Evolutionary conservation across 2,329 filamentous ascomycete genomes (phyloP).

Genomic region (Colletotrichum camelliae): DNA sequence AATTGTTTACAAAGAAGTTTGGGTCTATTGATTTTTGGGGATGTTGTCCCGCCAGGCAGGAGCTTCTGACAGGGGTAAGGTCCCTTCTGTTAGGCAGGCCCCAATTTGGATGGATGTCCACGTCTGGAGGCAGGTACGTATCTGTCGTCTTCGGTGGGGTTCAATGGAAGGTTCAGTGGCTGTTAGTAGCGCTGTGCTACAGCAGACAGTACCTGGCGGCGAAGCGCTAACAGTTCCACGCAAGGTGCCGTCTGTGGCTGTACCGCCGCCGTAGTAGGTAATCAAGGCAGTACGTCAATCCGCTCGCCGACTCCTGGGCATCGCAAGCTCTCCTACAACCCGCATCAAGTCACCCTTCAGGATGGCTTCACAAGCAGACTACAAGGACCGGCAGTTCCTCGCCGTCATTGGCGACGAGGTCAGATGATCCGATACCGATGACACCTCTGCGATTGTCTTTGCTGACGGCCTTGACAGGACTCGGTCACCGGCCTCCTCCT

Average conservation of each 20-base stretch:
- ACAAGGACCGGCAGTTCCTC: slow-evolving; percentile 91
- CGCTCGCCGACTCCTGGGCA: slow-evolving; percentile 4
- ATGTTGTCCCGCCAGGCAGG: slow-evolving; percentile 13
- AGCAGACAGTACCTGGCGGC: slow-evolving; percentile 3
- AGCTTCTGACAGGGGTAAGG: slow-evolving; percentile 10
- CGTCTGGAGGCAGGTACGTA: not conserved
- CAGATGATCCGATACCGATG: slow-evolving; percentile 32
- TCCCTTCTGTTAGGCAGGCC: not conserved
- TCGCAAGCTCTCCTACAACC: slow-evolving; percentile 16
- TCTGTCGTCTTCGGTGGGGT: not conserved
- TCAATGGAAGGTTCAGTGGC: not conserved
- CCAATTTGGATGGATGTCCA: not conserved
- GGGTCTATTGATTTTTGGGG: slow-evolving; percentile 21
- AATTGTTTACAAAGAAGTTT: slow-evolving; percentile 21
- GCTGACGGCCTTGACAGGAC: slow-evolving; percentile 62
- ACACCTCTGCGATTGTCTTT: slow-evolving; percentile 23
- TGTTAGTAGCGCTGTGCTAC: not conserved
- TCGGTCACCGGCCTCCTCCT: slow-evolving; percentile 95
- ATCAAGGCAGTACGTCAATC: slow-evolving; percentile 20
- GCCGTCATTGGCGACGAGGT: slow-evolving; percentile 99
- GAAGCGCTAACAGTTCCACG: slow-evolving; percentile 8
- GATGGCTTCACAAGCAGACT: slow-evolving; percentile 62
- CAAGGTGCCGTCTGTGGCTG: not conserved
- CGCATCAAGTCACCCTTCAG: slow-evolving; percentile 24
- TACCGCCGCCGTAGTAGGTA: not conserved